A percentile compares a stretch with the other conserved stretches of the same genome.
Conservation (phyloP, 495 filamentous ascomycete genomes). For the Trichoderma orchidacearum region DNA sequence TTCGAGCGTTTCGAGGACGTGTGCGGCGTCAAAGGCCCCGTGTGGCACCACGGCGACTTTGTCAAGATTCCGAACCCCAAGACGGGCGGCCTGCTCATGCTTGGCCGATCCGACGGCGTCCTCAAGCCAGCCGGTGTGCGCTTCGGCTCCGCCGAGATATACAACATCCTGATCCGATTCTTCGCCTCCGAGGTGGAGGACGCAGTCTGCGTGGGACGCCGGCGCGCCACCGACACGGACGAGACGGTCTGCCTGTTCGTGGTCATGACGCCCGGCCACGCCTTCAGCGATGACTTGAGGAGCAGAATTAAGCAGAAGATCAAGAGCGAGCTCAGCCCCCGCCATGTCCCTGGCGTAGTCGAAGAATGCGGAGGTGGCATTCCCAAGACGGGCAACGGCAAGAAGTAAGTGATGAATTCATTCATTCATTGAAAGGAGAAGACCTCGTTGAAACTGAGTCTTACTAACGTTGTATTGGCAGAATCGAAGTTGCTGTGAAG, state of each 20-base stretch:
- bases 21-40: constrained; percentile 6
- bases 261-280: constrained; percentile 46
- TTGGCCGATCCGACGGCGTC: constrained; percentile 67
- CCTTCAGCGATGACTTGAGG: constrained; percentile 37
- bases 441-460: too few species aligned
- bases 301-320: constrained; percentile 47
- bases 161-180: constrained; percentile 73
- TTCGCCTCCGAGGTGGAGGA: constrained; percentile 69
- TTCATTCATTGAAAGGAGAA: too few species aligned
- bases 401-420: constrained; percentile 73
- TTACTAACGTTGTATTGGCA: constrained; percentile 9
- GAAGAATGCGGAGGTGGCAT: constrained; percentile 63
- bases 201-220: constrained; percentile 68
- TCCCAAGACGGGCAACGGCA: constrained; percentile 80
- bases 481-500: constrained; percentile 83
- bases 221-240: constrained; percentile 59
- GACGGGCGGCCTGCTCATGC: constrained; percentile 71
- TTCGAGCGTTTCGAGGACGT: constrained; percentile 58
- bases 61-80: constrained; percentile 52
- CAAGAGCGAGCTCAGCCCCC: constrained; percentile 61
- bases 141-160: constrained; percentile 78
- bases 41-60: constrained; percentile 97
- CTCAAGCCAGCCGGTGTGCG: constrained; percentile 67
- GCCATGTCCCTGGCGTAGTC: constrained; percentile 75
- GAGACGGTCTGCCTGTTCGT: constrained; percentile 81